A percentile compares a stretch with the other conserved stretches of the same genome.
phyloP scores from a whole-genome alignment of 2,329 filamentous ascomycete genomes.

The Talaromyces sp. region DNA sequence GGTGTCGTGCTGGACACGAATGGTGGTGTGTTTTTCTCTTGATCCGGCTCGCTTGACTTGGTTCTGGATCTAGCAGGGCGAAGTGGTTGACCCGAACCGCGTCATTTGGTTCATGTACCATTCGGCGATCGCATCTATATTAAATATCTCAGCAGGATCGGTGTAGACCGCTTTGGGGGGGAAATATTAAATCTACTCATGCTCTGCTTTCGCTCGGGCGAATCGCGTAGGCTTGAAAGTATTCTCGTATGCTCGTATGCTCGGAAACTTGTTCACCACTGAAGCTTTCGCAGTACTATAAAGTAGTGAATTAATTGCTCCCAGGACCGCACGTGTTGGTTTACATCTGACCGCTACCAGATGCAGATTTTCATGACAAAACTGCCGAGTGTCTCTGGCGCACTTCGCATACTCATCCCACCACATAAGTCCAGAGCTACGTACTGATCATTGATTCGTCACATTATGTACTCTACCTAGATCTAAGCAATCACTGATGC shows the following conservation, averaged over 20 bases:
- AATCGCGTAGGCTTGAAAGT: too few relatives aligned
- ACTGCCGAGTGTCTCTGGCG: background rate
- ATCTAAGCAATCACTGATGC: background rate
- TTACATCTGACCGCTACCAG: background rate
- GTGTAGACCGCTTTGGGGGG: too few relatives aligned
- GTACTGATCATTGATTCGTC: background rate
- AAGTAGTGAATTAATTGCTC: background rate
- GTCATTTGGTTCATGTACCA: background rate
- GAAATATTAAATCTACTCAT: too few relatives aligned
- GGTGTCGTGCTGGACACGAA: conserved; percentile 38
- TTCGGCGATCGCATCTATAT: background rate
- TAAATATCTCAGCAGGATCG: too few relatives aligned
- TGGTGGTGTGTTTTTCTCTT: conserved; percentile 29
- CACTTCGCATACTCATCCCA: background rate
- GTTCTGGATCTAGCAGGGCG: background rate
- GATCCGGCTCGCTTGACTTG: background rate
- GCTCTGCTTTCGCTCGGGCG: background rate
- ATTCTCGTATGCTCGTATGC: background rate
- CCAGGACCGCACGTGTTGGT: background rate
- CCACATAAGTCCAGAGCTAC: background rate
- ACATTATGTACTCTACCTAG: background rate
- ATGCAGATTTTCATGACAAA: background rate
- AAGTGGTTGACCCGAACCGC: background rate
- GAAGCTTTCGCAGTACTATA: background rate
- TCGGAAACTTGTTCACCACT: background rate